phyloP scores from a whole-genome alignment of 441 rosid species.

The Gossypium trilobum region DNA sequence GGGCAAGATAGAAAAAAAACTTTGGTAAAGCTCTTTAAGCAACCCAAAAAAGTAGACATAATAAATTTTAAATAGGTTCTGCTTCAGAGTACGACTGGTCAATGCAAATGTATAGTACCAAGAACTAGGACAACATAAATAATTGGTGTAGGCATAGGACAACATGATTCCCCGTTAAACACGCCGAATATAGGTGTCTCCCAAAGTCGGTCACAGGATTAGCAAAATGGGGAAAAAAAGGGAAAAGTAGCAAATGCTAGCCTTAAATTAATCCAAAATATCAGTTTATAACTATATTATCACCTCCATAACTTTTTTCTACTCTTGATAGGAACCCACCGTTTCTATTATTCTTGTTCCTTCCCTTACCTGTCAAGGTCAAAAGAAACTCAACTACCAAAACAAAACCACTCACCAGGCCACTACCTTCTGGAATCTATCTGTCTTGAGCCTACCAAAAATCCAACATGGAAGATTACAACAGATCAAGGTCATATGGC shows the following conservation, averaged over 20 bases:
- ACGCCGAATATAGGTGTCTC: slow-evolving; percentile 16
- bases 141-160: slow-evolving; percentile 1
- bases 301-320: not conserved
- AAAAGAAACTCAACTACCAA: slow-evolving; percentile 8
- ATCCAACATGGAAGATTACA: slow-evolving; percentile 36
- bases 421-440: not conserved
- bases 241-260: not conserved
- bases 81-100: slow-evolving; percentile 12
- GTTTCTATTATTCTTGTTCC: slow-evolving; percentile 10
- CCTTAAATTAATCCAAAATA: no score
- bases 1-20: not conserved
- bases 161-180: slow-evolving; percentile 19
- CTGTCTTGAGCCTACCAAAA: not conserved
- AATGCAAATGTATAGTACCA: not conserved
- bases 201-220: not conserved
- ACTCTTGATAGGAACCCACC: not conserved
- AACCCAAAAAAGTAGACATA: not conserved
- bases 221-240: no score
- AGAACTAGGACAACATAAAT: not conserved
- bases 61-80: not conserved
- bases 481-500: slow-evolving; percentile 41
- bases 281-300: not conserved
- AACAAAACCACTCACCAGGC: not conserved
- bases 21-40: not conserved
- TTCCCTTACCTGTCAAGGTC: not conserved